phyloP scores from a whole-genome alignment of 345 rosid genomes.

The Dipteronia sinensis region DNA sequence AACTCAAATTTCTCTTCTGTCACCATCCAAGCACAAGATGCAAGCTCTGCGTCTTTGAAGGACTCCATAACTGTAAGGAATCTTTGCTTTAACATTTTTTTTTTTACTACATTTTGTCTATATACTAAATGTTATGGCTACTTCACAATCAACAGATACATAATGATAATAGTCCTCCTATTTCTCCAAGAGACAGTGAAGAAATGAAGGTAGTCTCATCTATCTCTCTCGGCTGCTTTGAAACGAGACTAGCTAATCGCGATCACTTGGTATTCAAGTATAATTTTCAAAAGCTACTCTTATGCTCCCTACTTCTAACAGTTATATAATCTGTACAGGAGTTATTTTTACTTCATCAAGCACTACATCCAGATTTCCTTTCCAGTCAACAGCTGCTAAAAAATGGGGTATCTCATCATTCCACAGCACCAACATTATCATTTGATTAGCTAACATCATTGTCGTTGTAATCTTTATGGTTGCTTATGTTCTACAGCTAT shows the following conservation, averaged over 20 bases:
- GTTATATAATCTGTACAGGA: slow-evolving; percentile 41
- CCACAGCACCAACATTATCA: slow-evolving; percentile 6
- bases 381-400: slow-evolving; percentile 55
- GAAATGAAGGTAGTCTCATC: slow-evolving; percentile 66
- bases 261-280: background rate
- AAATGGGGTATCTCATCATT: slow-evolving; percentile 51
- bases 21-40: slow-evolving; percentile 41
- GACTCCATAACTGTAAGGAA: slow-evolving; percentile 43
- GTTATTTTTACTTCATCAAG: slow-evolving; percentile 61
- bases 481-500: slow-evolving; percentile 47
- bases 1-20: slow-evolving; percentile 38
- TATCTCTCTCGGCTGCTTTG: background rate
- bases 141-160: slow-evolving; percentile 35
- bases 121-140: slow-evolving; percentile 28
- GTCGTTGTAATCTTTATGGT: background rate
- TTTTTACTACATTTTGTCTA: slow-evolving; percentile 9
- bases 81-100: slow-evolving; percentile 3
- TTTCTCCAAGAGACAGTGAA: slow-evolving; percentile 78
- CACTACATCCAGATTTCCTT: slow-evolving; percentile 58
- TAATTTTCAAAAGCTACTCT: background rate
- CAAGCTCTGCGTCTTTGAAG: slow-evolving; percentile 37
- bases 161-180: slow-evolving; percentile 48
- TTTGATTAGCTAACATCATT: background rate
- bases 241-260: background rate
- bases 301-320: background rate